A percentile compares a stretch with the other conserved stretches of the same genome.
Evolutionary conservation across 2,329 filamentous ascomycete species (phyloP).

Genomic region (Aspergillus piperis): DNA sequence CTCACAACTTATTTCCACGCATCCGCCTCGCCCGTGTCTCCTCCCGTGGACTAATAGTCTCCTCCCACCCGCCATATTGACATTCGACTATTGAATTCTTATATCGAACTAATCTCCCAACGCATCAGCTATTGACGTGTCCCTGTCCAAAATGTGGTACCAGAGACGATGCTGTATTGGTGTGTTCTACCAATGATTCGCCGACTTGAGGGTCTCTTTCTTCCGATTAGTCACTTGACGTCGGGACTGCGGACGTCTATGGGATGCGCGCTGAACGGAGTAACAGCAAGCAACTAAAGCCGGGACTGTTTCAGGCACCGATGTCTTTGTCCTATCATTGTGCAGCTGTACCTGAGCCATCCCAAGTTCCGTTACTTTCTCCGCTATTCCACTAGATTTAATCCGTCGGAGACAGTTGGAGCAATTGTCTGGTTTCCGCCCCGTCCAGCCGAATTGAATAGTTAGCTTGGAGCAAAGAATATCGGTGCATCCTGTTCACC

Average conservation of each 20-base stretch:
- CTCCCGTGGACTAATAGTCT: not conserved
- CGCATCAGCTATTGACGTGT: constrained; percentile 10
- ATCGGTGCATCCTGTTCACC: not conserved
- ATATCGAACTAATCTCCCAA: not conserved
- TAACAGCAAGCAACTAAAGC: not conserved
- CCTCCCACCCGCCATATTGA: not conserved
- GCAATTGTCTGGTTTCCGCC: not conserved
- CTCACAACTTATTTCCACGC: constrained; percentile 5
- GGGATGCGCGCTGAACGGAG: not conserved
- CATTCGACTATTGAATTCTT: constrained; percentile 5
- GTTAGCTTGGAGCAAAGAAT: not conserved
- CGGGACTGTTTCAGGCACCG: constrained; percentile 4
- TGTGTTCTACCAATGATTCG: not conserved
- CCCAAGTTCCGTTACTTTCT: not conserved
- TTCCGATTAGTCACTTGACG: not conserved
- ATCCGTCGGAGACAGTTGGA: not conserved
- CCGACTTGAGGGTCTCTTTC: not conserved
- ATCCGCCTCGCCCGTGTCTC: not conserved
- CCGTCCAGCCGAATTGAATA: not conserved
- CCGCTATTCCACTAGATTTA: not conserved
- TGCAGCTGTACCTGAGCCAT: constrained; percentile 3
- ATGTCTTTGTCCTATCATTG: not conserved
- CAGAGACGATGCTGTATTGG: no score
- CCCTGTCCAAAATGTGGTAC: not conserved
- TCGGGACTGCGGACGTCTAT: not conserved